phyloP scores from a whole-genome alignment of 306 rosid species.

The Corylus avellana region DNA sequence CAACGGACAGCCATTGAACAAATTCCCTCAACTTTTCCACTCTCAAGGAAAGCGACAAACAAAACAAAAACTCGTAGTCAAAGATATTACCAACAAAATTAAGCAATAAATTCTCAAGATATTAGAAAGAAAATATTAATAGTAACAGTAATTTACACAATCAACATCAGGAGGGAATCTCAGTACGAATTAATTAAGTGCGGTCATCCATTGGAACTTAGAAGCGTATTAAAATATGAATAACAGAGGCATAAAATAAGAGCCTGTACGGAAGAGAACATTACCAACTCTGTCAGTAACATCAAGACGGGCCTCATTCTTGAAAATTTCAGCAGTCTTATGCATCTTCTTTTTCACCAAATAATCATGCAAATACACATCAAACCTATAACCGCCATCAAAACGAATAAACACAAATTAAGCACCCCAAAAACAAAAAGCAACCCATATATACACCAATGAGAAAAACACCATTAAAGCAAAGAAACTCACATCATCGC shows the following conservation, averaged over 20 bases:
- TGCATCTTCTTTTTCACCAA: constrained; percentile 48
- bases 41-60: neutral
- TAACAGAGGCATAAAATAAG: neutral
- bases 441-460: neutral
- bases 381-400: constrained; percentile 36
- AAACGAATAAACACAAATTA: neutral
- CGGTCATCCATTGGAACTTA: no score
- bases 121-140: neutral
- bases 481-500: constrained; percentile 25
- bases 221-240: neutral
- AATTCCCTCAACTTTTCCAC: neutral
- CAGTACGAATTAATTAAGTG: neutral
- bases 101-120: neutral
- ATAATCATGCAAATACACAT: constrained; percentile 46
- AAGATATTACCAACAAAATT: constrained; percentile 1
- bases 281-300: constrained; percentile 26
- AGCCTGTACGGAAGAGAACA: neutral
- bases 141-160: neutral
- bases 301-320: constrained; percentile 32
- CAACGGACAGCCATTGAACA: neutral
- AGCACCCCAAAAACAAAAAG: neutral
- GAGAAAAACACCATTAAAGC: neutral
- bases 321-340: constrained; percentile 43
- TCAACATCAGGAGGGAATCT: neutral
- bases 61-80: neutral